Evolutionary conservation across 768 basidiomycete genomes (phyloP), one percentile per base, ranked within the genome.

Genomic region (Coprinopsis marcescibilis): DNA sequence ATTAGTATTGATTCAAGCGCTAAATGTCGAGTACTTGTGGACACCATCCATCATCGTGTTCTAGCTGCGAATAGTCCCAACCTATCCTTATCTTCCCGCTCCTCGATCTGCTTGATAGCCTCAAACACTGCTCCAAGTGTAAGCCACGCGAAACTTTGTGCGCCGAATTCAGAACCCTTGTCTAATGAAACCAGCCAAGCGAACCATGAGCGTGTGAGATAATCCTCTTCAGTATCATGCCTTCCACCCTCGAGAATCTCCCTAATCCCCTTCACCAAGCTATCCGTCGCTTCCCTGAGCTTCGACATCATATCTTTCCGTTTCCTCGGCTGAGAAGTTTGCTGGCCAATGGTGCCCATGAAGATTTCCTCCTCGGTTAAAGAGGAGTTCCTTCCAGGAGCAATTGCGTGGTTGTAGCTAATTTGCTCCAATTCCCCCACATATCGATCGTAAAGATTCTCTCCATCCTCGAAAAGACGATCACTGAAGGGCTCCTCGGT

Each of bases 281-380:
- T 54, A 36, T 73, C 68, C 0, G 77, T 80, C 44, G 73, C 72
- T 37, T 81, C 80, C 38, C 81, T 67, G 46, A 85, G 54, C 43
- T 70, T 71, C 1, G 77, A 65, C 55, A 81, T 83, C 27, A 69
- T 56, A 29, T 82, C 76, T 48, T 63, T 70, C 19, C 81, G 68
- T 48, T 65, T 69, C 7, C 78, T 69, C 11, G 74, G 72, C 53
- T 84, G 79, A 0, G 80, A 75, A 11, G 70, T 77, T 49, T 81
- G 80, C 15, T 81, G 80, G 0, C 76, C 65, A 49, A 85, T 85
- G 0, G 83, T 83, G 0, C 85, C 84, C 14, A 84, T 60, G 2
- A 81, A 61, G 0, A 74, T 80, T 58, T 85, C 85, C 56, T 78
- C 81, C 54, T 85, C 82, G 8, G 74, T 75, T 1, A 84, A 63